Conservation (phyloP, 768 basidiomycete genomes). For the Strobilomyces echinocephalus region DNA sequence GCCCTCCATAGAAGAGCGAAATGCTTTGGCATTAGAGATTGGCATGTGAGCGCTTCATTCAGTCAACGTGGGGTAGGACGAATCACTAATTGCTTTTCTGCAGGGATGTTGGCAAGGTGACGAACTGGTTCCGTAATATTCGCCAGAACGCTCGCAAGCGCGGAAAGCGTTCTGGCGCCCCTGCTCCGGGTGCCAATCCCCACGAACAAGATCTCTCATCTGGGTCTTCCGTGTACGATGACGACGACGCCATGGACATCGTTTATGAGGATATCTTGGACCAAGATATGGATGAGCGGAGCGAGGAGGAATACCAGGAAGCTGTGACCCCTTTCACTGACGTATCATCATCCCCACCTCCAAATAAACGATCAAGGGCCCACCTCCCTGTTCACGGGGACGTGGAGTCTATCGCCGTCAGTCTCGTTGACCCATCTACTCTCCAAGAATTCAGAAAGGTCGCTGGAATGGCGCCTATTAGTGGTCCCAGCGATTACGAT, state of each 20-base stretch:
- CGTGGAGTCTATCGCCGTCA: slow-evolving; percentile 30
- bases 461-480: slow-evolving; percentile 17
- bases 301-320: slow-evolving; percentile 71
- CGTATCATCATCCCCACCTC: slow-evolving; percentile 37
- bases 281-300: slow-evolving; percentile 47
- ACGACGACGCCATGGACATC: slow-evolving; percentile 48
- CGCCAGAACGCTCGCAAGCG: slow-evolving; percentile 78
- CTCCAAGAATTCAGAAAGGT: slow-evolving; percentile 50
- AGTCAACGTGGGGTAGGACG: not conserved
- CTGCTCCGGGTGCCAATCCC: slow-evolving; percentile 32
- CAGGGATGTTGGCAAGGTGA: slow-evolving; percentile 80
- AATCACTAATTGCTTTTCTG: slow-evolving; percentile 11
- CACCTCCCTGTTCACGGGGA: slow-evolving; percentile 29
- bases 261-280: slow-evolving; percentile 40
- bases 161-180: slow-evolving; percentile 43
- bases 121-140: slow-evolving; percentile 85
- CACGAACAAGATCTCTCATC: slow-evolving; percentile 51
- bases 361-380: slow-evolving; percentile 29
- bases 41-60: slow-evolving; percentile 54
- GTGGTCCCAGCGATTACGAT: slow-evolving; percentile 23
- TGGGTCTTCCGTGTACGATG: slow-evolving; percentile 45
- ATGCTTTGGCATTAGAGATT: slow-evolving; percentile 65
- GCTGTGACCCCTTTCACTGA: slow-evolving; percentile 69
- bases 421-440: slow-evolving; percentile 37
- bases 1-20: slow-evolving; percentile 77